A percentile compares a stretch with the other conserved stretches of the same genome.
Evolutionary conservation across 306 rosid genomes (phyloP).

Genomic region (Bauhinia variegata): DNA sequence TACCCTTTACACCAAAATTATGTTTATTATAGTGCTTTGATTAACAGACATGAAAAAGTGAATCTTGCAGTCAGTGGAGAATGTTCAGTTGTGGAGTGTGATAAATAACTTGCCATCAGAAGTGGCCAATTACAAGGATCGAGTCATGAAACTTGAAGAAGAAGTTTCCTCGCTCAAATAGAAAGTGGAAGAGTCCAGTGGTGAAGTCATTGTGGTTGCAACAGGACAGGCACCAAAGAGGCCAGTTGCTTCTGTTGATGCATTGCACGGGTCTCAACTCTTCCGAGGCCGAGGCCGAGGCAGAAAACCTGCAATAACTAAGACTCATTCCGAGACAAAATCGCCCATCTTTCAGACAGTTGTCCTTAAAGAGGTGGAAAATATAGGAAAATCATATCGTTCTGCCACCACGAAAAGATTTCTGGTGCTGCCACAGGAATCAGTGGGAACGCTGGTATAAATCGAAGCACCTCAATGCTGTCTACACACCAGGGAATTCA

Average conservation of each 20-base stretch:
- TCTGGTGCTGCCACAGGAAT: slow-evolving; percentile 13
- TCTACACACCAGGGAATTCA: slow-evolving; percentile 35
- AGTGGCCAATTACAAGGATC: slow-evolving; percentile 48
- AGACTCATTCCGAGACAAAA: slow-evolving; percentile 32
- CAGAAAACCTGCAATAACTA: slow-evolving; percentile 31
- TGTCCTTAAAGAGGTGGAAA: slow-evolving; percentile 40
- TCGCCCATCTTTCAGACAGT: slow-evolving; percentile 47
- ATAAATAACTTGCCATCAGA: slow-evolving; percentile 52
- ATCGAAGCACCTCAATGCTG: slow-evolving; percentile 28
- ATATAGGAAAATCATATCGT: slow-evolving; percentile 23
- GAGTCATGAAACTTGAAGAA: slow-evolving; percentile 42
- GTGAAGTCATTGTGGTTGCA: slow-evolving; percentile 29
- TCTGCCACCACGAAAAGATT: slow-evolving; percentile 17
- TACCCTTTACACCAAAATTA: slow-evolving; percentile 12
- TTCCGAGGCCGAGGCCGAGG: slow-evolving; percentile 21
- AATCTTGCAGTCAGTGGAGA: slow-evolving; percentile 53
- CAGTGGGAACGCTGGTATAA: slow-evolving; percentile 19
- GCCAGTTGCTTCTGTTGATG: slow-evolving; percentile 31
- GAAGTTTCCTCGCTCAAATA: slow-evolving; percentile 52
- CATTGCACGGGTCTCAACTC: slow-evolving; percentile 32
- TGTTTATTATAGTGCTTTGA: slow-evolving; percentile 5
- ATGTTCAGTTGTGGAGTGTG: slow-evolving; percentile 48
- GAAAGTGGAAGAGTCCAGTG: slow-evolving; percentile 34
- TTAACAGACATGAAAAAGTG: slow-evolving; percentile 23
- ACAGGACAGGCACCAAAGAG: slow-evolving; percentile 39